Percentiles rank a stretch among this genome's conserved stretches.
phyloP scores from a whole-genome alignment of 495 filamentous ascomycete species.

The Thermochaetoides thermophila region DNA sequence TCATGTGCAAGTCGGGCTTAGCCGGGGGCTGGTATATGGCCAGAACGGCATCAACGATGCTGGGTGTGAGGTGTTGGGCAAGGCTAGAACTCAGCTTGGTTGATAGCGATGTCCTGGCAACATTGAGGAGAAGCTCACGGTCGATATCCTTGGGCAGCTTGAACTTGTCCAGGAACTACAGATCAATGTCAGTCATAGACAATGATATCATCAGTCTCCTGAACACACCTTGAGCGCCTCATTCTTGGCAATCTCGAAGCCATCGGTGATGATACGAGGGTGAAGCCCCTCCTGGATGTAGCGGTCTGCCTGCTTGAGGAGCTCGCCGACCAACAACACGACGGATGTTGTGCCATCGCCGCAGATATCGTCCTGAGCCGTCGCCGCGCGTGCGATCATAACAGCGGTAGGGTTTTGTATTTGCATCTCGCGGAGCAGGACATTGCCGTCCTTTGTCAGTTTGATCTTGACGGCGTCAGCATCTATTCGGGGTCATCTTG shows the following conservation, averaged over 20 bases:
- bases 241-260: constrained; percentile 90
- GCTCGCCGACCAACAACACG: constrained; percentile 86
- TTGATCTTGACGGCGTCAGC: constrained; percentile 59
- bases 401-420: constrained; percentile 85
- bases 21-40: constrained; percentile 78
- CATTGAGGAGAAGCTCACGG: constrained; percentile 82
- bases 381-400: constrained; percentile 97
- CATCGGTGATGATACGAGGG: constrained; percentile 91
- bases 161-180: constrained; percentile 84
- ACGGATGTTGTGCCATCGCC: constrained; percentile 97
- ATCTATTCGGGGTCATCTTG: constrained; percentile 1
- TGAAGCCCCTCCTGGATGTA: constrained; percentile 90
- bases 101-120: constrained; percentile 85
- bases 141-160: constrained; percentile 79
- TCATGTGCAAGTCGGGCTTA: constrained; percentile 96
- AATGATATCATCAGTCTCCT: too few relatives aligned
- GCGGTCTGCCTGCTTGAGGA: constrained; percentile 92
- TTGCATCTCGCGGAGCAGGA: constrained; percentile 92
- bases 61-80: constrained; percentile 79
- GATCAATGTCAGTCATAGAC: too few relatives aligned
- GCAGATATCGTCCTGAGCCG: constrained; percentile 95
- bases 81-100: constrained; percentile 84
- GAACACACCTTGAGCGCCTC: constrained; percentile 69
- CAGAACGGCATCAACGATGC: constrained; percentile 90
- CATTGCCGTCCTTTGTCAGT: constrained; percentile 96